phyloP scores from a whole-genome alignment of 2,329 filamentous ascomycete genomes.

The Corniculantispora saksenae region DNA sequence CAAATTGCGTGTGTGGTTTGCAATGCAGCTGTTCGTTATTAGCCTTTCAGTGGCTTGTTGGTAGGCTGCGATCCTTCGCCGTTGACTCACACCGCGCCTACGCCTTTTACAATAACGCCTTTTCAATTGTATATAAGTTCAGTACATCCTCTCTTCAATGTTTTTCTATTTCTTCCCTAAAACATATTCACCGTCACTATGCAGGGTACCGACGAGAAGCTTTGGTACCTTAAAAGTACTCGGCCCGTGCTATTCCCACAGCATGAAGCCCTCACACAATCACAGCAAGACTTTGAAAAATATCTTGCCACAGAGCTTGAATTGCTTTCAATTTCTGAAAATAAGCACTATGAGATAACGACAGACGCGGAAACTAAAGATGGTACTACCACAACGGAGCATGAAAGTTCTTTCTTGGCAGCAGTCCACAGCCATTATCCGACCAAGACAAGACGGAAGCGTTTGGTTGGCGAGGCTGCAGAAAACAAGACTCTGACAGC shows the following conservation, averaged over 20 bases:
- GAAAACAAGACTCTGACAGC: constrained; percentile 53
- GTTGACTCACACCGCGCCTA: too few relatives aligned
- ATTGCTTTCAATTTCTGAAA: neutral
- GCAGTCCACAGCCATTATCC: neutral
- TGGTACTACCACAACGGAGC: neutral
- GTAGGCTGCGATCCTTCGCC: too few relatives aligned
- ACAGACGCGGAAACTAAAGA: neutral
- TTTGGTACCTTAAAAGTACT: constrained; percentile 42
- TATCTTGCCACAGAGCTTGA: constrained; percentile 33
- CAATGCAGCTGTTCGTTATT: too few relatives aligned
- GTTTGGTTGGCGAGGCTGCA: constrained; percentile 19
- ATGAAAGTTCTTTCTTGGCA: constrained; percentile 36
- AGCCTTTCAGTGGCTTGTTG: too few relatives aligned
- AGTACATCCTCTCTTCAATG: neutral
- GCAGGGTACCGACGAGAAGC: constrained; percentile 7
- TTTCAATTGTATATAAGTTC: too few relatives aligned
- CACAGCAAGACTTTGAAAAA: constrained; percentile 35
- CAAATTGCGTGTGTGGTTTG: too few relatives aligned
- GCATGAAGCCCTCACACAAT: constrained; percentile 35
- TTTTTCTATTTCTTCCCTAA: neutral
- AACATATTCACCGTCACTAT: neutral
- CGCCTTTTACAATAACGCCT: too few relatives aligned
- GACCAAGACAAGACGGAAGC: neutral
- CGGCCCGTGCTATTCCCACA: constrained; percentile 41
- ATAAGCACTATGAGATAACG: constrained; percentile 1